phyloP scores from a whole-genome alignment of 2,329 filamentous ascomycete genomes.

The Paraphoma sp. region DNA sequence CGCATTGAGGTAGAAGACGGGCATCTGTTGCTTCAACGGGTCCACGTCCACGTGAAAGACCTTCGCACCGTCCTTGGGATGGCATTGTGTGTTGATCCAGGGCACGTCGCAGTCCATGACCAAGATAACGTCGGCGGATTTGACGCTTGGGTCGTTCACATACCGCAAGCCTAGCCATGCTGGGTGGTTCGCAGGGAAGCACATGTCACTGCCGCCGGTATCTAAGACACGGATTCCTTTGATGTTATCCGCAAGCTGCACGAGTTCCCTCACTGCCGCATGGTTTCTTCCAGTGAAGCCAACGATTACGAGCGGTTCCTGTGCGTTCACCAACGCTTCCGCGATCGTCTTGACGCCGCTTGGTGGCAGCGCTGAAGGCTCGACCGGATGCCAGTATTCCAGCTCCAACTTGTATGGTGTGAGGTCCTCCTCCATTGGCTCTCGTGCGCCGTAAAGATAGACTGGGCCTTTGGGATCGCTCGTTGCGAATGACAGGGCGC shows the following conservation, averaged over 20 bases:
- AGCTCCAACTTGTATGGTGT: constrained; percentile 65
- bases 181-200: constrained; percentile 68
- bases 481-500: constrained; percentile 80
- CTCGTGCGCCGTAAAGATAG: constrained; percentile 78
- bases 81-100: constrained; percentile 83
- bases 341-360: constrained; percentile 66
- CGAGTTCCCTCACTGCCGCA: constrained; percentile 64
- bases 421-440: constrained; percentile 85
- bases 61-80: constrained; percentile 62
- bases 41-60: constrained; percentile 72
- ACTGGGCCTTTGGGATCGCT: constrained; percentile 81
- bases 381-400: constrained; percentile 72
- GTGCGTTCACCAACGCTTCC: constrained; percentile 67
- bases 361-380: constrained; percentile 67
- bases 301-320: constrained; percentile 72
- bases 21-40: constrained; percentile 69
- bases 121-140: constrained; percentile 80
- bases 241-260: constrained; percentile 71
- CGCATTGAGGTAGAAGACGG: constrained; percentile 64
- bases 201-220: constrained; percentile 81
- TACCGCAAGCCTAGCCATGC: constrained; percentile 69
- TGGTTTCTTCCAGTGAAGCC: constrained; percentile 77
- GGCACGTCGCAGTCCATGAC: constrained; percentile 91
- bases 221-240: constrained; percentile 76
- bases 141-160: constrained; percentile 75